Base-by-base conservation (phyloP, 805 yeast genomes). In the Kregervanrija pseudodelftensis region DNA sequence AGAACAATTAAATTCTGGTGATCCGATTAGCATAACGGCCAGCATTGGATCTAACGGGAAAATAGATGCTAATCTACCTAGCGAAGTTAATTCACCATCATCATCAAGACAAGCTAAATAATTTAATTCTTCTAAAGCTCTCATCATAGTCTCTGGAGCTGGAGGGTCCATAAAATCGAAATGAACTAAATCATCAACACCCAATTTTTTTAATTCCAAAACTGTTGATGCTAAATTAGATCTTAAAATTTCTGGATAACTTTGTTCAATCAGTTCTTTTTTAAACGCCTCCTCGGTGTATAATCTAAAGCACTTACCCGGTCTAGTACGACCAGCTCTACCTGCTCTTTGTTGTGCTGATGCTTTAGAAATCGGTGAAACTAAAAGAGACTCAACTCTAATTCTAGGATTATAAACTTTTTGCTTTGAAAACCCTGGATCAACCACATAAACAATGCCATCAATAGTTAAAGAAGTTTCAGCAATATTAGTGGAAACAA, bases 131-230 rank as follows among this genome's bases (percentile, higher is more conserved):
- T 91, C 99, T 50, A 91, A 70, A 0, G 98, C 98, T 63, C 99
- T 77, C 99, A 93, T 93, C 99, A 91, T 93, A 7, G 99, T 93
- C 66, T 91, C 99, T 9, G 99, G 99, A 2, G 98, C 98, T 11
- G 99, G 99, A 8, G 99, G 98, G 61, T 91, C 99, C 95, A 91
- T 91, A 61, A 93, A 91, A 64, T 93, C 99, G 60, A 91, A 91
- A 67, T 91, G 98, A 35, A 93, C 99, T 58, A 91, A 77, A 67
- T 91, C 98, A 61, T 93, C 95, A 51, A 91, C 77, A 11, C 98
- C 98, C 51, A 93, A 76, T 66, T 93, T 93, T 64, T 93, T 93
- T 65, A 91, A 73, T 63, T 93, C 95, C 51, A 91, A 69, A 33
- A 91, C 98, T 0, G 97, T 93, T 17, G 89, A 82, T 5, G 96